Base-by-base conservation (phyloP, 768 basidiomycete genomes). In the Arthromyces matolae region DNA sequence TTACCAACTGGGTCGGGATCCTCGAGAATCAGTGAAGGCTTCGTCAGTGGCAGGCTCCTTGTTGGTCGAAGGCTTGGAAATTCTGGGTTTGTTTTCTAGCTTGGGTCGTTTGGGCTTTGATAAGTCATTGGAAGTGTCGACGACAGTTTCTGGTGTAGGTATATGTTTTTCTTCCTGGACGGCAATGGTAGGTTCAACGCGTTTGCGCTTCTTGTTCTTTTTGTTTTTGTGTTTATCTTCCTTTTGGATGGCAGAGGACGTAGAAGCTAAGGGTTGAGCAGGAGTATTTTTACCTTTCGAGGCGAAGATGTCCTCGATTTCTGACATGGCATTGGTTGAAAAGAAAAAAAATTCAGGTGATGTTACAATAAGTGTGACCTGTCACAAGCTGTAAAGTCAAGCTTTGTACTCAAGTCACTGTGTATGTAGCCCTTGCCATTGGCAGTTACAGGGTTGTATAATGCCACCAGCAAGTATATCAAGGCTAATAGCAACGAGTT, bases 241-340 rank as follows among this genome's bases (percentile, higher is more conserved):
- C 62, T 75, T 76, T 53, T 73, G 69, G 27, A 60, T 60, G 13
- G 51, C 53, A 31, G 62, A 38, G 42, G 67, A 65, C 20, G 70
- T 57, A 31, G 72, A 57, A 29, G 63, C 45, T 38, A 50, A 49
- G 18, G 60, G 53, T 18, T 55, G 52, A 14, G 54, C 47, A 8
- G 51, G 40, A 47, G 57, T 64, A 49, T 54, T 42, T 56, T 71
- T 73, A 54, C 67, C 67, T 56, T 76, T 80, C 52, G 72, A 70
- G 32, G 87, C 75, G 64, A 92, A 92, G 60, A 92, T 92, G 58
- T 79, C 80, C 75, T 92, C 89, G 64, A 92, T 92, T 77, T 91
- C 89, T 42, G 84, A 84, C 73, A 77, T 74, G 54, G 70, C 55
- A 71, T 75, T 71, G 60, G 38, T 22, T 25, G 37, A 33, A 44